These are phyloP conservation scores for Didymella exigua DNA, from an alignment of 2,329 filamentous ascomycete species.

Conservation along the genomic window DNA sequence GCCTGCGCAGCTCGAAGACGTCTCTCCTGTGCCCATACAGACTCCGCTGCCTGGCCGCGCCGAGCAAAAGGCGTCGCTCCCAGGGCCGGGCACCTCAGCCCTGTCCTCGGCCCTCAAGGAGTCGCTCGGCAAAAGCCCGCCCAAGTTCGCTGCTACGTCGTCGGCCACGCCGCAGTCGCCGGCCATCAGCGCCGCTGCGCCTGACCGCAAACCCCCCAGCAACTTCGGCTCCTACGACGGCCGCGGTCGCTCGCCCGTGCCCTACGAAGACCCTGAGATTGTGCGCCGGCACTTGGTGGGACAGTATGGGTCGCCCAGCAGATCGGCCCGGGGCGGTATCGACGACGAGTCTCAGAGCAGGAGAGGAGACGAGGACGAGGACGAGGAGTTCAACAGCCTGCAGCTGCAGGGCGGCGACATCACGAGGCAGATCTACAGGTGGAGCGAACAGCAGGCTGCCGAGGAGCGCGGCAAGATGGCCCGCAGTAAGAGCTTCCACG, in stretches of 20 bases:
- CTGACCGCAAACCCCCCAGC: slow-evolving; percentile 64
- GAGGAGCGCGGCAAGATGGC: slow-evolving; percentile 66
- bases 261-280: slow-evolving; percentile 88
- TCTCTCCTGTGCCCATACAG: slow-evolving; percentile 47
- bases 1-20: slow-evolving; percentile 53
- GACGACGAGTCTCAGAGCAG: slow-evolving; percentile 45
- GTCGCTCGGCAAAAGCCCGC: slow-evolving; percentile 71
- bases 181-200: slow-evolving; percentile 45
- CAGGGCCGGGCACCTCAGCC: slow-evolving; percentile 83
- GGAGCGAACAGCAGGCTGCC: slow-evolving; percentile 86
- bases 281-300: slow-evolving; percentile 84
- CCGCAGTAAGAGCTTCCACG: slow-evolving; percentile 86
- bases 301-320: slow-evolving; percentile 46
- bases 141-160: slow-evolving; percentile 66
- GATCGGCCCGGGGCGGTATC: slow-evolving; percentile 36
- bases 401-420: slow-evolving; percentile 93
- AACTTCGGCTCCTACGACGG: slow-evolving; percentile 88
- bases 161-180: slow-evolving; percentile 64
- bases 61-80: slow-evolving; percentile 61
- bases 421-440: slow-evolving; percentile 92
- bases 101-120: slow-evolving; percentile 85
- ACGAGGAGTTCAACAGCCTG: slow-evolving; percentile 90
- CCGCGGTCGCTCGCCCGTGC: slow-evolving; percentile 61
- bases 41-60: slow-evolving; percentile 70
- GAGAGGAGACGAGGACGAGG: slow-evolving; percentile 51